A percentile compares a stretch with the other conserved stretches of the same genome.
These are phyloP conservation scores for Linnemannia exigua DNA, from an alignment of 192 early-diverging fungal genomes.

Conservation along the genomic window DNA sequence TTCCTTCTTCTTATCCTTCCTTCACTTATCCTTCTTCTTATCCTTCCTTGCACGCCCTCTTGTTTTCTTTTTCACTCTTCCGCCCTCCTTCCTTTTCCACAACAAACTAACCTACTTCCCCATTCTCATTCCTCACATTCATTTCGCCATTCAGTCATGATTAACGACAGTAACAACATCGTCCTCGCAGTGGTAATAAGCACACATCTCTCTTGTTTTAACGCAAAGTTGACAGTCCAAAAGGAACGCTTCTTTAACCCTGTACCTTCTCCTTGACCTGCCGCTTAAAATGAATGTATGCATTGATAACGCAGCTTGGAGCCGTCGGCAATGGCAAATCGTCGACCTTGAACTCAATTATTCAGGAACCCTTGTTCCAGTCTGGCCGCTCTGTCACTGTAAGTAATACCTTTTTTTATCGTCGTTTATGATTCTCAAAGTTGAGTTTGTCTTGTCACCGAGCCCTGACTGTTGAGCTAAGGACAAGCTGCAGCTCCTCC, in stretches of 20 bases:
- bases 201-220: background rate
- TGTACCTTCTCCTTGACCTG: background rate
- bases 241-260: background rate
- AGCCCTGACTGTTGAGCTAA: too few relatives aligned
- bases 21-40: too few relatives aligned
- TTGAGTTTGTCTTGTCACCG: too few relatives aligned
- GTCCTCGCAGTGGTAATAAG: constrained; percentile 47
- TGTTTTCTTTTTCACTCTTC: background rate
- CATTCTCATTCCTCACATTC: background rate
- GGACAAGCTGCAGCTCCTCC: too few relatives aligned
- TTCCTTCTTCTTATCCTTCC: background rate
- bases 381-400: constrained; percentile 60
- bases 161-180: constrained; percentile 54
- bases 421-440: too few relatives aligned
- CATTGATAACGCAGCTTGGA: constrained; percentile 35
- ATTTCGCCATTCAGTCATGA: constrained; percentile 13
- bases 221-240: background rate
- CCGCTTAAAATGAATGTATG: background rate
- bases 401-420: constrained; percentile 9
- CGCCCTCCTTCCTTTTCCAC: background rate
- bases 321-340: constrained; percentile 68
- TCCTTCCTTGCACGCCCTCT: background rate
- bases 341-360: constrained; percentile 65
- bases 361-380: constrained; percentile 59
- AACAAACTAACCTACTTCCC: background rate